Evolutionary conservation across 2,329 filamentous ascomycete species (phyloP), one percentile per base, ranked within the genome.

Genomic region (Cordyceps javanica): DNA sequence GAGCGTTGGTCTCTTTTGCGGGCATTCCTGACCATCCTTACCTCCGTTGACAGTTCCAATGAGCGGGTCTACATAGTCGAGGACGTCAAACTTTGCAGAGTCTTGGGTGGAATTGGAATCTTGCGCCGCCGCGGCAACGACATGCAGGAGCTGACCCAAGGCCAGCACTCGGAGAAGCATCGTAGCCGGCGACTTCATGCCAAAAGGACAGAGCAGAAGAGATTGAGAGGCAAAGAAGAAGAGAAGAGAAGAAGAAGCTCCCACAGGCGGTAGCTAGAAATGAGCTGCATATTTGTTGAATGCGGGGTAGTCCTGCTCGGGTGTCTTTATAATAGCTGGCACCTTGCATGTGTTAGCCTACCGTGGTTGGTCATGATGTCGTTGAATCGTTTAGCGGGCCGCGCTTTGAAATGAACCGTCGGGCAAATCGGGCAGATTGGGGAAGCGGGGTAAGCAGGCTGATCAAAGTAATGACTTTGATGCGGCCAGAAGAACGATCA

Each of bases 1-100:
- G 38, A 45, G 39, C 30, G 25, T 14, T n/a, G 16, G 7, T 41
- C 2, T n/a, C 7, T 19, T 19, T 1, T 14, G 30, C 39, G 8
- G 4, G 13, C 28, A 28, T 6, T 7, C 16, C n/a, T 28, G 16
- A 9, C 38, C 3, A 11, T 14, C 19, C 13, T 46, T 25, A 63
- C 64, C 66, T 60, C 66, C 66, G 19, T 68, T 65, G 5, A 57
- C 60, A 1, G 66, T 68, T 23, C 66, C 65, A 36, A 68, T 68
- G 14, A 68, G 59, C 3, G 66, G 65, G 48, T 68, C 60, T 19
- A 68, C 57, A 45, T 61, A 63, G 52, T 65, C 61, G 25, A 66
- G 58, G 3, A 64, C 59, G 34, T 65, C 62, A 54, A 61, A 59
- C 6, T 38, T 39, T n/a, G 48, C 45, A 21, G 30, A 46, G 23